Percentiles rank a stretch among this genome's conserved stretches.
Evolutionary conservation across 129 eudicot species (phyloP).

Genomic region (Lactuca sativa): DNA sequence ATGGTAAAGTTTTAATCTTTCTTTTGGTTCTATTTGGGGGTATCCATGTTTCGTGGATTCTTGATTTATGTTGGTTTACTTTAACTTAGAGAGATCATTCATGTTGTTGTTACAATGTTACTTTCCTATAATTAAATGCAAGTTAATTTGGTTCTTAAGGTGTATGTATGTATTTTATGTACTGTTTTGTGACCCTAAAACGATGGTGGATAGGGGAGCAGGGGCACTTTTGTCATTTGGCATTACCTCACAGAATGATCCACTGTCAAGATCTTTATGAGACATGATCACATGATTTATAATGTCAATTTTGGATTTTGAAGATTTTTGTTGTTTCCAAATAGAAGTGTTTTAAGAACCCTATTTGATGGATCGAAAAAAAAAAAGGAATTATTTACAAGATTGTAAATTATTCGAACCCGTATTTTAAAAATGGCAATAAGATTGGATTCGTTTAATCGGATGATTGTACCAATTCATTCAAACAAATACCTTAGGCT

Average conservation of each 20-base stretch:
- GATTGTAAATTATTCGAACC: too few species aligned
- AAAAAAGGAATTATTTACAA: too few species aligned
- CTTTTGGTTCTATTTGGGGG: constrained; percentile 17
- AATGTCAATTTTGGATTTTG: not conserved
- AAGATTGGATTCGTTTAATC: too few species aligned
- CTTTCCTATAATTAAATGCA: constrained; percentile 4
- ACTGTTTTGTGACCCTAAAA: constrained; percentile 17
- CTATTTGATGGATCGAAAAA: not conserved
- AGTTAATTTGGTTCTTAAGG: constrained; percentile 13
- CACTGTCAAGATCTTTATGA: not conserved
- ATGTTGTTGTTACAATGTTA: not conserved
- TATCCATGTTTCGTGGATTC: constrained; percentile 18
- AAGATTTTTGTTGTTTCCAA: not conserved
- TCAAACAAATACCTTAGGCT: too few species aligned
- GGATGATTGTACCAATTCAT: too few species aligned
- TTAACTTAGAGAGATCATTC: constrained; percentile 14
- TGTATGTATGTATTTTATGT: not conserved
- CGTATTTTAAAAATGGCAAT: too few species aligned
- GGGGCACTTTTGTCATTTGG: not conserved
- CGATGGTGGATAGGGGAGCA: not conserved
- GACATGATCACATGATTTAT: not conserved
- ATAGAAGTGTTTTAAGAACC: too few species aligned
- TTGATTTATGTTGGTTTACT: constrained; percentile 19
- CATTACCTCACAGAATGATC: not conserved
- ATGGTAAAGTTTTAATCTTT: constrained; percentile 33